Evolutionary conservation across 2,329 filamentous ascomycete genomes (phyloP).

Genomic region (Fusarium coicis): DNA sequence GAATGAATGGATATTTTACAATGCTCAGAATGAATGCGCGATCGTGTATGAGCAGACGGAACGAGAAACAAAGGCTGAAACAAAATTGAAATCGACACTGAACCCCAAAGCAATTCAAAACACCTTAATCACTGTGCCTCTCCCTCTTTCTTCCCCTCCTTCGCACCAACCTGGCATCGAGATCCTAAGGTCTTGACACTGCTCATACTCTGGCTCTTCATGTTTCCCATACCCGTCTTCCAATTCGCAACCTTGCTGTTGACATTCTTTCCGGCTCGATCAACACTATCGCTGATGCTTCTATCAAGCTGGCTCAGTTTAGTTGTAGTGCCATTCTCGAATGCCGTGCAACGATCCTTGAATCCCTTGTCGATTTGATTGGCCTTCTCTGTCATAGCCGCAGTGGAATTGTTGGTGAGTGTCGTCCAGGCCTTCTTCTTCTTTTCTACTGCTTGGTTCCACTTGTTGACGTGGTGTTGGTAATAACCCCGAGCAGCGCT

Average conservation of each 20-base stretch:
- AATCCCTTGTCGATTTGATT: conserved; percentile 7
- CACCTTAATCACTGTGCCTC: neutral
- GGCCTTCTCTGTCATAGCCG: conserved; percentile 12
- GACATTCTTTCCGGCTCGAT: conserved; percentile 3
- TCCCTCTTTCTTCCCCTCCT: neutral
- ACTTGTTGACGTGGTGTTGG: conserved; percentile 10
- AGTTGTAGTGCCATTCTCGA: conserved; percentile 9
- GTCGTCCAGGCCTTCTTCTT: conserved; percentile 27
- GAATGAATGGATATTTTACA: neutral
- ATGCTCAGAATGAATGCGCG: neutral
- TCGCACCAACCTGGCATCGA: neutral
- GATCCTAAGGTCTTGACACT: conserved; percentile 14
- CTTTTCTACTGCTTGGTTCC: conserved; percentile 29
- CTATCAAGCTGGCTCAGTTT: conserved; percentile 14
- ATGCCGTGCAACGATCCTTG: neutral
- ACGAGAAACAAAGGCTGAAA: neutral
- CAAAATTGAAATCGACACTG: no score
- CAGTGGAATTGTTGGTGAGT: conserved; percentile 14
- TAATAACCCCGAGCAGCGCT: neutral
- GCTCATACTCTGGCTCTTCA: conserved; percentile 5
- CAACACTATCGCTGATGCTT: conserved; percentile 2
- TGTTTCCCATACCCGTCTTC: conserved; percentile 5
- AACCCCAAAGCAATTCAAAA: neutral
- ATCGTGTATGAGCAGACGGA: neutral
- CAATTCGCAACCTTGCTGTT: conserved; percentile 1